Conservation (phyloP, 139 green algal genomes). For the Micractinium sp. region DNA sequence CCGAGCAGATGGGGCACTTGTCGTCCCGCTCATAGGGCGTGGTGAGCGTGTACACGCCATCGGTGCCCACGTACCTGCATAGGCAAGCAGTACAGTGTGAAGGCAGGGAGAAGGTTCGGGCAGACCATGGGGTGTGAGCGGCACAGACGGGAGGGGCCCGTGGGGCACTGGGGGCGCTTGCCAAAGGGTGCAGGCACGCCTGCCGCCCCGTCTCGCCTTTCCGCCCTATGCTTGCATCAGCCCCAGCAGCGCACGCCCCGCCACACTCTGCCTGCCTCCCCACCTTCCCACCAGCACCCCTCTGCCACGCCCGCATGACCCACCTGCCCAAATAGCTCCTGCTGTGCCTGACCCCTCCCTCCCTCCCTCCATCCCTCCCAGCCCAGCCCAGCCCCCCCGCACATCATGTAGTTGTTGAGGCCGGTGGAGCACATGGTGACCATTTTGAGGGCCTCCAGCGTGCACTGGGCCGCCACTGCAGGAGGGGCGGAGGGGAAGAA, state of each 20-base stretch:
- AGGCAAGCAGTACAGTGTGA: no score
- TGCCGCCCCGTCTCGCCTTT: no score
- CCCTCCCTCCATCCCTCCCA: not conserved
- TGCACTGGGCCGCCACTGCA: constrained; percentile 83
- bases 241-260: not conserved
- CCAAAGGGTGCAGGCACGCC: no score
- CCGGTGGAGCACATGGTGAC: constrained; percentile 87
- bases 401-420: constrained; percentile 99
- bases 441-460: constrained; percentile 96
- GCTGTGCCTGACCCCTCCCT: no score
- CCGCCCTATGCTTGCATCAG: not conserved
- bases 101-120: not conserved
- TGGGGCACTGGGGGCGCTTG: not conserved
- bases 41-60: constrained; percentile 96
- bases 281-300: no score
- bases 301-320: no score
- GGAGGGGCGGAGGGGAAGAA: not conserved
- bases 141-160: no score
- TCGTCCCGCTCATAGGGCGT: constrained; percentile 90
- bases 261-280: no score
- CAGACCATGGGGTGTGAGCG: not conserved
- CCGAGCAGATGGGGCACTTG: constrained; percentile 88
- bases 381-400: constrained; percentile 1
- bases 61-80: constrained; percentile 87
- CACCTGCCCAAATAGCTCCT: no score